A percentile compares a stretch with the other conserved stretches of the same genome.
These are phyloP conservation scores for Lithohypha guttulata DNA, from an alignment of 2,329 filamentous ascomycete genomes.

Conservation along the genomic window DNA sequence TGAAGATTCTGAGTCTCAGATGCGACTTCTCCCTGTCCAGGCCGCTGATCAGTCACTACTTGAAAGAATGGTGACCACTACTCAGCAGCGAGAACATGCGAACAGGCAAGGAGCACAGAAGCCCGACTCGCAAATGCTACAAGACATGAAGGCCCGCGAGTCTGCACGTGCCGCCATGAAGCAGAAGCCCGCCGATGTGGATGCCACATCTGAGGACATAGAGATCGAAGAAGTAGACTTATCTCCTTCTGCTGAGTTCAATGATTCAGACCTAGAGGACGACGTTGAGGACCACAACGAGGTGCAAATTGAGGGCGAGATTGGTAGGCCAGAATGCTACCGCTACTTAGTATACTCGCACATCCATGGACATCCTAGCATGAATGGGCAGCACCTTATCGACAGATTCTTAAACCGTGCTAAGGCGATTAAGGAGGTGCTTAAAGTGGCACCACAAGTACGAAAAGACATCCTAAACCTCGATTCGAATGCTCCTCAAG, in stretches of 20 bases:
- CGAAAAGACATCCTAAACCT: background rate
- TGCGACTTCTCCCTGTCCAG: too few relatives aligned
- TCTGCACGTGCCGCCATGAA: conserved; percentile 8
- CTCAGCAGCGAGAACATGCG: background rate
- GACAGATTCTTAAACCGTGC: background rate
- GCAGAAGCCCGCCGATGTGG: conserved; percentile 3
- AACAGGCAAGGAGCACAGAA: background rate
- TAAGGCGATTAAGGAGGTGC: background rate
- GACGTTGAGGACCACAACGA: conserved; percentile 2
- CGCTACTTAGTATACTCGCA: background rate
- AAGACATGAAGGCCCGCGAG: conserved; percentile 12
- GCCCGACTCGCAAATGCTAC: background rate
- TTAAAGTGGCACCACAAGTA: background rate
- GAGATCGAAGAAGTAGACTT: conserved; percentile 7
- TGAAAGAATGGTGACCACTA: conserved; percentile 1
- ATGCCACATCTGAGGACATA: conserved; percentile 5
- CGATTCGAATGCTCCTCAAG: background rate
- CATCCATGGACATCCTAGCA: background rate
- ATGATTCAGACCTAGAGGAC: background rate
- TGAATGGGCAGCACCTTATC: background rate
- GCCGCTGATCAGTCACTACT: conserved; percentile 1
- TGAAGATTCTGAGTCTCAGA: too few relatives aligned
- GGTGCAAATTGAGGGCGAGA: conserved; percentile 8
- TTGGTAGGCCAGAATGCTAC: conserved; percentile 1
- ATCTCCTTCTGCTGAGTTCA: conserved; percentile 3